phyloP scores from a whole-genome alignment of 1,284 basidiomycete genomes.

The Rhodotorula sp. region DNA sequence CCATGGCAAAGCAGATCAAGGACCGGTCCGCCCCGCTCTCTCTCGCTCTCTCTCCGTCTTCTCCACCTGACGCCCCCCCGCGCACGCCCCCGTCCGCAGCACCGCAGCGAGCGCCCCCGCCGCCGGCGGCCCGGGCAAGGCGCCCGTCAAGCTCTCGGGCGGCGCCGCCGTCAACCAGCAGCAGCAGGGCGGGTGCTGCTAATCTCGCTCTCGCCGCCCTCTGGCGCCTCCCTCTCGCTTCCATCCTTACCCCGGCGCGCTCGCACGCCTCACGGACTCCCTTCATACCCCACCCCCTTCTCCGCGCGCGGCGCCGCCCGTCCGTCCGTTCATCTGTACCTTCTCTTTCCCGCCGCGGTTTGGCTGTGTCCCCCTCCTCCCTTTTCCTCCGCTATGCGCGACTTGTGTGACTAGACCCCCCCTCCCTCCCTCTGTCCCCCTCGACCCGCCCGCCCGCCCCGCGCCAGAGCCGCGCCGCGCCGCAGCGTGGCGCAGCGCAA shows the following conservation, averaged over 20 bases:
- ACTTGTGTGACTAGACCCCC: background rate
- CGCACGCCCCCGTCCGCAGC: slow-evolving; percentile 50
- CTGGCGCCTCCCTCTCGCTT: background rate
- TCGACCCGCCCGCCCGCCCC: too few species aligned
- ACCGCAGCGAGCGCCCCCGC: slow-evolving; percentile 57
- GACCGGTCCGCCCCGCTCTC: slow-evolving; percentile 61
- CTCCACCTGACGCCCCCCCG: background rate
- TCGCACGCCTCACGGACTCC: background rate
- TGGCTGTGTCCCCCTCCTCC: background rate
- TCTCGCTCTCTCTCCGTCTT: background rate
- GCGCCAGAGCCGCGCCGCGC: too few species aligned
- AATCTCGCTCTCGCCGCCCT: slow-evolving; percentile 43
- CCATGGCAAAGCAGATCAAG: slow-evolving; percentile 85
- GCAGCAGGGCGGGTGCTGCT: slow-evolving; percentile 73
- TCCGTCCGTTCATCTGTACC: background rate
- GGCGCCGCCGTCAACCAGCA: slow-evolving; percentile 68
- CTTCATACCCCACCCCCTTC: background rate
- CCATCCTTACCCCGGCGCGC: too few species aligned
- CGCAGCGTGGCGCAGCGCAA: too few species aligned
- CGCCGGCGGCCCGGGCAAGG: slow-evolving; percentile 55
- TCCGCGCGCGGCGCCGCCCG: background rate
- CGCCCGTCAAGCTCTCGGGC: slow-evolving; percentile 56
- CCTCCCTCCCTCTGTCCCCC: background rate
- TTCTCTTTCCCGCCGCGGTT: background rate
- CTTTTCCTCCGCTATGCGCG: background rate